These are phyloP conservation scores for Aurifilum marmelostoma DNA, from an alignment of 2,329 filamentous ascomycete species.

Conservation along the genomic window DNA sequence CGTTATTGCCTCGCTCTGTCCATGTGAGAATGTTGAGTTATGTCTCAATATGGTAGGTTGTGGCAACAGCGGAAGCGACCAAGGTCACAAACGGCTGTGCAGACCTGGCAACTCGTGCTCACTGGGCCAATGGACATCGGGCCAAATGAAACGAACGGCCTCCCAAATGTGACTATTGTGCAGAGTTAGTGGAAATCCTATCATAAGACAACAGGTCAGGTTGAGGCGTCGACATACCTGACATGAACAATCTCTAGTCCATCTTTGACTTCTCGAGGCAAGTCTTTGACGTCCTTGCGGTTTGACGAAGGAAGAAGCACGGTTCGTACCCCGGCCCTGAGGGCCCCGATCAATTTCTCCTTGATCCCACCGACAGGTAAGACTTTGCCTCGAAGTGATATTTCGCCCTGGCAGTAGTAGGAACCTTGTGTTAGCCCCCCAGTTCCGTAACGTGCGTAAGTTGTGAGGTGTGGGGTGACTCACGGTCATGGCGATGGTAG, in stretches of 20 bases:
- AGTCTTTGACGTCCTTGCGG: slow-evolving; percentile 86
- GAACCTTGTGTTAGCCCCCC: slow-evolving; percentile 31
- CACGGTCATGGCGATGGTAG: slow-evolving; percentile 93
- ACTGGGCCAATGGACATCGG: slow-evolving; percentile 82
- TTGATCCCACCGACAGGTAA: slow-evolving; percentile 97
- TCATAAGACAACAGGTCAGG: slow-evolving; percentile 31
- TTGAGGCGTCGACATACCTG: slow-evolving; percentile 62
- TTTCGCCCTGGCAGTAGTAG: slow-evolving; percentile 57
- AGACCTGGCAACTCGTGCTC: slow-evolving; percentile 66
- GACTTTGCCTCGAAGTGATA: slow-evolving; percentile 83
- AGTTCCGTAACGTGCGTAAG: slow-evolving; percentile 32
- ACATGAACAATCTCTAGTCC: slow-evolving; percentile 90
- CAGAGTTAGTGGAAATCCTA: slow-evolving; percentile 30
- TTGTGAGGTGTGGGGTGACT: slow-evolving; percentile 36
- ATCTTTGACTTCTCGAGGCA: slow-evolving; percentile 85
- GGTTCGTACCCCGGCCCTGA: slow-evolving; percentile 91
- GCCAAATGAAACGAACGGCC: slow-evolving; percentile 89
- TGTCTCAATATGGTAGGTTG: slow-evolving; percentile 26
- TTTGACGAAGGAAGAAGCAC: slow-evolving; percentile 88
- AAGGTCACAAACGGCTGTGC: slow-evolving; percentile 74
- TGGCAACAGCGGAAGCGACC: slow-evolving; percentile 18
- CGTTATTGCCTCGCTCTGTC: background rate
- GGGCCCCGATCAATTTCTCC: slow-evolving; percentile 94
- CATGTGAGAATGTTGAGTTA: slow-evolving; percentile 19
- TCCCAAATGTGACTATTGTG: slow-evolving; percentile 83